phyloP scores from a whole-genome alignment of 306 rosid genomes.

The Pterocarpus santalinus region DNA sequence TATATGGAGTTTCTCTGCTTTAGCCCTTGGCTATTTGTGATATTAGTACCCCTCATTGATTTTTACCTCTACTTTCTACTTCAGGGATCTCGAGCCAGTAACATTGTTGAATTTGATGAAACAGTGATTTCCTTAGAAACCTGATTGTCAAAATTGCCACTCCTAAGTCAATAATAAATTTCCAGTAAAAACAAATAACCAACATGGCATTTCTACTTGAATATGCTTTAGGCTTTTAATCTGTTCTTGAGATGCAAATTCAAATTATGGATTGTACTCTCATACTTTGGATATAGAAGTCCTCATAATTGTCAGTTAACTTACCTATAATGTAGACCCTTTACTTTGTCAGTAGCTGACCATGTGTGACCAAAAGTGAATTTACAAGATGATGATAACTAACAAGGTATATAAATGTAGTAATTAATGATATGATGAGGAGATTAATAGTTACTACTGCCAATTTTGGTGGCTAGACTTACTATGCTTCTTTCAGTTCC shows the following conservation, averaged over 20 bases:
- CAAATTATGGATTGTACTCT: not conserved
- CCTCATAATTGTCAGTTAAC: not conserved
- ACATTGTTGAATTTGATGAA: not conserved
- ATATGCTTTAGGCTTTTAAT: not conserved
- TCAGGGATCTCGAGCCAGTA: constrained; percentile 6
- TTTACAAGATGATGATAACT: not conserved
- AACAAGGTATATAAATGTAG: not conserved
- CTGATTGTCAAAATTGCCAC: constrained; percentile 22
- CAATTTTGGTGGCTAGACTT: not conserved
- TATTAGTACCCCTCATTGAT: constrained; percentile 12
- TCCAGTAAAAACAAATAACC: constrained; percentile 3
- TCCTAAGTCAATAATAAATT: not conserved
- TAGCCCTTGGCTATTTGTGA: not conserved
- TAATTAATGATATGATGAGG: not conserved
- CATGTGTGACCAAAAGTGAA: not conserved
- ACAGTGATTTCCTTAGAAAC: not conserved
- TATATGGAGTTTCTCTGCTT: constrained; percentile 23
- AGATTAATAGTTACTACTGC: not conserved
- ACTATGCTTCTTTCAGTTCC: not conserved
- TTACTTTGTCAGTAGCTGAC: not conserved
- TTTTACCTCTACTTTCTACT: not conserved
- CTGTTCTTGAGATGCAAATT: constrained; percentile 11
- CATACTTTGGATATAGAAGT: not conserved
- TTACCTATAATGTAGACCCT: not conserved
- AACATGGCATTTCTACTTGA: constrained; percentile 14